Conservation (phyloP, 208 protist species). For the Kentomonas sorsogonicus region DNA sequence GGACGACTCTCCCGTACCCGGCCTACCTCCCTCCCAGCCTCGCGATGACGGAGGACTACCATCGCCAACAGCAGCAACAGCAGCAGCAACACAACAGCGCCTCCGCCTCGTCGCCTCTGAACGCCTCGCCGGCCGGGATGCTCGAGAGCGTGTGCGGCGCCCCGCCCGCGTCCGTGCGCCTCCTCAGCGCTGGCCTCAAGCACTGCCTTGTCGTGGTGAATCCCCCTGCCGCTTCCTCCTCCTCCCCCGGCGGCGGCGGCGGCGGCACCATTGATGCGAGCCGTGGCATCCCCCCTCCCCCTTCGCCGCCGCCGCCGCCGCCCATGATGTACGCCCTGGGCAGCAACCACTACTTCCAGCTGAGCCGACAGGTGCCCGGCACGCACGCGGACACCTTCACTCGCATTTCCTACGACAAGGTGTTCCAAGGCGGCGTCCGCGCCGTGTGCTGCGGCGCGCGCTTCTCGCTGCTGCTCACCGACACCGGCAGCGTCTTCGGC, state of each 20-base stretch:
- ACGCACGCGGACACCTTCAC: too few relatives aligned
- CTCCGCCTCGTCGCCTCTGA: too few relatives aligned
- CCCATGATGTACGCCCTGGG: conserved; percentile 56
- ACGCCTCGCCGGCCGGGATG: too few relatives aligned
- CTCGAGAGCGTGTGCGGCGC: neutral
- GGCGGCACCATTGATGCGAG: too few relatives aligned
- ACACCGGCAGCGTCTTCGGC: conserved; percentile 59
- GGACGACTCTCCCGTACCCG: conserved; percentile 54
- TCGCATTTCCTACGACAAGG: too few relatives aligned
- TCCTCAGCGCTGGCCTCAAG: conserved; percentile 45
- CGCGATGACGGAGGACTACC: conserved; percentile 7
- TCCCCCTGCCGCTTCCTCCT: too few relatives aligned
- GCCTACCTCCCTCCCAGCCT: conserved; percentile 59
- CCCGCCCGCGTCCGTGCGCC: conserved; percentile 14
- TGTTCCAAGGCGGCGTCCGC: too few relatives aligned
- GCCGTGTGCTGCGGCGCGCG: conserved; percentile 59
- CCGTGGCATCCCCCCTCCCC: neutral
- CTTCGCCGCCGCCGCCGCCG: neutral
- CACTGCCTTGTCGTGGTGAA: conserved; percentile 50
- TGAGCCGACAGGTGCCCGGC: conserved; percentile 60
- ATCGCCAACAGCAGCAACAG: conserved; percentile 1
- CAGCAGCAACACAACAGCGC: neutral
- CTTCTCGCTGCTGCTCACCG: conserved; percentile 55
- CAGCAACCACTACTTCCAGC: conserved; percentile 69
- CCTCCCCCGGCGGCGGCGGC: too few relatives aligned